Evolutionary conservation across 208 protist species (phyloP).

Genomic region (Leishmania major): DNA sequence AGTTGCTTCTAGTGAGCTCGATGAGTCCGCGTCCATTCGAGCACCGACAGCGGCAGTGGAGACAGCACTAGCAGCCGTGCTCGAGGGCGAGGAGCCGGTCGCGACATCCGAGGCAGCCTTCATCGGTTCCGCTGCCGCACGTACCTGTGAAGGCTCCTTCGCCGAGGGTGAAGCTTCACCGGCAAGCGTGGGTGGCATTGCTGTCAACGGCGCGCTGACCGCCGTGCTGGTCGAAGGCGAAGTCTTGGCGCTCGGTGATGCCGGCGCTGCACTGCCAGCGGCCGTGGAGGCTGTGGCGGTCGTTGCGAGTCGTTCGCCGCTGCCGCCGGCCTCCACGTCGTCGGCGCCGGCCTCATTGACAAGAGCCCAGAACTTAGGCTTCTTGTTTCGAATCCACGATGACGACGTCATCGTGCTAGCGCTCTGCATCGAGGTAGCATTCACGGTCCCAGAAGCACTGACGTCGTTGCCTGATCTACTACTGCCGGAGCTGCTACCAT

Average conservation of each 20-base stretch:
- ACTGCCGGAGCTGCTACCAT: background rate
- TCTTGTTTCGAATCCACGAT: slow-evolving; percentile 45
- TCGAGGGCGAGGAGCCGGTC: background rate
- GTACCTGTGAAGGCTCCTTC: background rate
- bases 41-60: background rate
- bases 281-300: background rate
- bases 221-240: background rate
- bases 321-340: background rate
- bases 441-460: background rate
- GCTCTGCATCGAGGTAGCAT: background rate
- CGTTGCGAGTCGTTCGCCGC: background rate
- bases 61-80: background rate
- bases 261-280: background rate
- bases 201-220: background rate
- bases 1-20: background rate
- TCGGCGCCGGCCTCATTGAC: slow-evolving; percentile 21
- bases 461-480: background rate
- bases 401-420: slow-evolving; percentile 6
- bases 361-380: slow-evolving; percentile 42
- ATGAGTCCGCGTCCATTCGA: background rate
- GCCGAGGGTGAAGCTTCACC: background rate
- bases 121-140: background rate
- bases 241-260: background rate
- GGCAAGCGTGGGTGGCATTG: background rate
- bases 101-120: background rate